A percentile compares a stretch with the other conserved stretches of the same genome.
These are phyloP conservation scores for Gryganskiella cystojenkinii DNA, from an alignment of 192 early-diverging fungal genomes.

Conservation along the genomic window DNA sequence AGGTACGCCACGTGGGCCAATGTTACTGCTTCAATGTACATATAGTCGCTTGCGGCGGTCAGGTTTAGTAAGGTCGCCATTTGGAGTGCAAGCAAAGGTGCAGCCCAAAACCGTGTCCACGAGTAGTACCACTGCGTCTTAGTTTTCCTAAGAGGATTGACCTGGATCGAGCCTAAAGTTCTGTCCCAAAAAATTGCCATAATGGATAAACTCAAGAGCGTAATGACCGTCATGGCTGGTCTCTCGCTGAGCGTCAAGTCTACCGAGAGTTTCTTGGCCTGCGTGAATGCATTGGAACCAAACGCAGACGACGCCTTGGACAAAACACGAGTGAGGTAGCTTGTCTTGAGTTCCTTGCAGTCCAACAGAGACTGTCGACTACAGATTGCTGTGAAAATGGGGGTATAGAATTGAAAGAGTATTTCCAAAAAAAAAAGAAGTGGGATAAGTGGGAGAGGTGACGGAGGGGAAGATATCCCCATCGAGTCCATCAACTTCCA, in stretches of 20 bases:
- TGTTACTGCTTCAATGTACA: not conserved
- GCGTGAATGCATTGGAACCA: too few relatives aligned
- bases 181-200: conserved; percentile 26
- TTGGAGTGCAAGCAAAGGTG: conserved; percentile 5
- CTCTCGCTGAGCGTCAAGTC: not conserved
- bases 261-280: conserved; percentile 1
- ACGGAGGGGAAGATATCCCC: not conserved
- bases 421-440: too few relatives aligned
- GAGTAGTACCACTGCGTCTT: conserved; percentile 12
- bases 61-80: not conserved
- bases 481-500: too few relatives aligned
- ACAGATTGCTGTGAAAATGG: too few relatives aligned
- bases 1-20: too few relatives aligned
- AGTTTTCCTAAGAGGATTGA: conserved; percentile 9
- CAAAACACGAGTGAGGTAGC: too few relatives aligned
- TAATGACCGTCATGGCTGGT: not conserved
- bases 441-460: too few relatives aligned
- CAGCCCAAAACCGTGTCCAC: not conserved
- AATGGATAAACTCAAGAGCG: not conserved
- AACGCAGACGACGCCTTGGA: too few relatives aligned
- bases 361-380: too few relatives aligned
- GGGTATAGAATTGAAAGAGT: too few relatives aligned
- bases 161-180: conserved; percentile 11
- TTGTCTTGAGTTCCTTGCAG: too few relatives aligned
- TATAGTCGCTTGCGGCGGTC: not conserved